Conservation (phyloP, 2,329 filamentous ascomycete species). For the Penicillium sp. region DNA sequence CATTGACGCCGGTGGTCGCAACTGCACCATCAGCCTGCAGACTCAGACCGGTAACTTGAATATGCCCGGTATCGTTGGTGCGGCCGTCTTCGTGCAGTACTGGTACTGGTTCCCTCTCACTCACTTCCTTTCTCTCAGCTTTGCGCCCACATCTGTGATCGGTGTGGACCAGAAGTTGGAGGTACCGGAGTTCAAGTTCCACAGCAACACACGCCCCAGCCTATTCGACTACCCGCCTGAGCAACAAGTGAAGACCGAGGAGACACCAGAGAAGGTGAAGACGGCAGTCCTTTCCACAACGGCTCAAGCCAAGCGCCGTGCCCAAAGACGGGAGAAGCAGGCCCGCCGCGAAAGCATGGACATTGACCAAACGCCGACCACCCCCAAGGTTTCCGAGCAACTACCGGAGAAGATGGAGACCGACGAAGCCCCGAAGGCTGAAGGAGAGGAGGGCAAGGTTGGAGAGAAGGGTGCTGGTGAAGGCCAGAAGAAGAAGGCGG, state of each 20-base stretch:
- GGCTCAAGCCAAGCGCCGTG: slow-evolving; percentile 92
- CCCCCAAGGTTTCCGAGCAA: slow-evolving; percentile 66
- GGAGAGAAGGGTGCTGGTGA: slow-evolving; percentile 64
- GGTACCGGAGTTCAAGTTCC: slow-evolving; percentile 91
- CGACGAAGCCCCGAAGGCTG: slow-evolving; percentile 63
- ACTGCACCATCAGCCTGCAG: slow-evolving; percentile 97
- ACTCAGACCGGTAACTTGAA: slow-evolving; percentile 98
- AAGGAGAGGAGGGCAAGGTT: slow-evolving; percentile 58
- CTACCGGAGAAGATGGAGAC: slow-evolving; percentile 85
- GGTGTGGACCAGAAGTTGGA: slow-evolving; percentile 92
- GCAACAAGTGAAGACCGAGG: slow-evolving; percentile 91
- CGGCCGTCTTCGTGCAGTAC: slow-evolving; percentile 98
- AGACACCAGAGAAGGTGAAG: slow-evolving; percentile 90
- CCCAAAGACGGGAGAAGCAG: slow-evolving; percentile 90
- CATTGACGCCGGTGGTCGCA: slow-evolving; percentile 95
- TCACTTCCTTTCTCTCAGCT: slow-evolving; percentile 93
- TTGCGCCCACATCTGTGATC: slow-evolving; percentile 96
- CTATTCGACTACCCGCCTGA: slow-evolving; percentile 98
- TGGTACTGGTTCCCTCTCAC: slow-evolving; percentile 99
- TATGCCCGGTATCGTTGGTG: slow-evolving; percentile 97
- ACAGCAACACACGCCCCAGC: slow-evolving; percentile 91
- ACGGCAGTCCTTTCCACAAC: slow-evolving; percentile 96
- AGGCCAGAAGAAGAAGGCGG: slow-evolving; percentile 81
- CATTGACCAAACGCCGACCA: slow-evolving; percentile 77
- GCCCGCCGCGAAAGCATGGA: slow-evolving; percentile 95